A percentile compares a stretch with the other conserved stretches of the same genome.
Conservation (phyloP, 805 yeast genomes). For the Nakazawaea populi region DNA sequence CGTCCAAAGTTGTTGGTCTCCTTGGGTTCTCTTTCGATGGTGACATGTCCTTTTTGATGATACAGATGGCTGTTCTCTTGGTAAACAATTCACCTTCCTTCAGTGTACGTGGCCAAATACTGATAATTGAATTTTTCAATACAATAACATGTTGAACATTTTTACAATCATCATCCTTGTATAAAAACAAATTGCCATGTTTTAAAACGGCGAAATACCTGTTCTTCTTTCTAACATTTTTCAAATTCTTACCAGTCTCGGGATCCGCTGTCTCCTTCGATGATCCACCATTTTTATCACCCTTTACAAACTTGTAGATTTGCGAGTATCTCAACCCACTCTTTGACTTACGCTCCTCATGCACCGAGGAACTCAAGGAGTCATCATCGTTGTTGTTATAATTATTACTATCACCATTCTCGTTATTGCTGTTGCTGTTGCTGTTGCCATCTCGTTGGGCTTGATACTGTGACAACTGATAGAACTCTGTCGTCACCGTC, state of each 20-base stretch:
- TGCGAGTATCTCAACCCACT: constrained; percentile 56
- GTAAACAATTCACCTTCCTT: constrained; percentile 78
- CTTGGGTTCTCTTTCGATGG: constrained; percentile 13
- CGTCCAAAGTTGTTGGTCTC: constrained; percentile 12
- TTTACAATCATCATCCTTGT: constrained; percentile 58
- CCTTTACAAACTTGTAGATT: constrained; percentile 50
- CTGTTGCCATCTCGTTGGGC: constrained; percentile 16
- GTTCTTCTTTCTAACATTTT: constrained; percentile 43
- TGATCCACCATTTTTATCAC: constrained; percentile 14
- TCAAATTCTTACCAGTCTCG: constrained; percentile 31
- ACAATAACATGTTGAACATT: constrained; percentile 77
- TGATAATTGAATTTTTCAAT: constrained; percentile 60
- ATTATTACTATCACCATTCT: constrained; percentile 1
- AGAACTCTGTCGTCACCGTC: constrained; percentile 74
- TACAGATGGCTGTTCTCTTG: constrained; percentile 71
- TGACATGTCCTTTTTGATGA: constrained; percentile 43
- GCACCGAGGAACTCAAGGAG: not conserved
- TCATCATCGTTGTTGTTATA: constrained; percentile 3
- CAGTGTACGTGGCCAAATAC: constrained; percentile 79
- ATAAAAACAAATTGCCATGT: constrained; percentile 87
- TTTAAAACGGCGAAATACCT: constrained; percentile 65
- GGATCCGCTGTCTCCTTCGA: constrained; percentile 18
- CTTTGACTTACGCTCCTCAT: constrained; percentile 29
- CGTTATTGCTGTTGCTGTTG: not conserved
- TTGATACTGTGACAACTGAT: constrained; percentile 39